A percentile compares a stretch with the other conserved stretches of the same genome.
Conservation (phyloP, 306 rosid genomes). For the Pterocarpus santalinus region DNA sequence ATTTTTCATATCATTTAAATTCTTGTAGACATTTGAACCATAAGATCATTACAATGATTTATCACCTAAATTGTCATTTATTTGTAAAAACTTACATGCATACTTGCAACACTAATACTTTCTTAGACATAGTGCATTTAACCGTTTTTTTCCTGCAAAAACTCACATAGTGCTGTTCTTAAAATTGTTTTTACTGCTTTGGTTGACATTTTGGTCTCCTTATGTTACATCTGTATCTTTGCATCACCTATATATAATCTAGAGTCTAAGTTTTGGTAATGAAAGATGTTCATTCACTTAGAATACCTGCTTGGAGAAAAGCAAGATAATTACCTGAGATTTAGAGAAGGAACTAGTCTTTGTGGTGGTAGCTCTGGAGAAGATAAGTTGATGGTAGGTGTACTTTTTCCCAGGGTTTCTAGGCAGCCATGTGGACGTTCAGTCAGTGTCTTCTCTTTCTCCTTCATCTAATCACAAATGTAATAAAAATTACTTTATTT, state of each 20-base stretch:
- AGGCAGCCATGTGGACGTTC: conserved; percentile 45
- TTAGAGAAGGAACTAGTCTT: conserved; percentile 54
- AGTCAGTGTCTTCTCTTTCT: conserved; percentile 52
- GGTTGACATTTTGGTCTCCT: conserved; percentile 10
- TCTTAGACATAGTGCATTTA: neutral
- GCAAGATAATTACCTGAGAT: conserved; percentile 56
- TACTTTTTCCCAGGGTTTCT: conserved; percentile 51
- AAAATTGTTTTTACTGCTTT: neutral
- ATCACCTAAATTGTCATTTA: neutral
- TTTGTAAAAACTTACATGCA: neutral
- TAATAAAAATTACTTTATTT: neutral
- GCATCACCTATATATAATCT: neutral
- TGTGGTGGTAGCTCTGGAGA: conserved; percentile 43
- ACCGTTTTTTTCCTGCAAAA: neutral
- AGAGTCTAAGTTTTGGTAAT: neutral
- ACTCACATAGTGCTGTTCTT: neutral
- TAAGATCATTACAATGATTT: neutral
- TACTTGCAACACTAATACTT: neutral
- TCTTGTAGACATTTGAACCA: neutral
- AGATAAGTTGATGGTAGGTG: conserved; percentile 52
- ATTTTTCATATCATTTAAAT: neutral
- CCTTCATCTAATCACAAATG: conserved; percentile 61
- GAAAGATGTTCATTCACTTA: conserved; percentile 16
- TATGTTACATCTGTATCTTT: neutral
- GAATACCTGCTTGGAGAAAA: neutral